Base-by-base conservation (phyloP, 2,329 filamentous ascomycete species). In the Xylariaceae sp. region DNA sequence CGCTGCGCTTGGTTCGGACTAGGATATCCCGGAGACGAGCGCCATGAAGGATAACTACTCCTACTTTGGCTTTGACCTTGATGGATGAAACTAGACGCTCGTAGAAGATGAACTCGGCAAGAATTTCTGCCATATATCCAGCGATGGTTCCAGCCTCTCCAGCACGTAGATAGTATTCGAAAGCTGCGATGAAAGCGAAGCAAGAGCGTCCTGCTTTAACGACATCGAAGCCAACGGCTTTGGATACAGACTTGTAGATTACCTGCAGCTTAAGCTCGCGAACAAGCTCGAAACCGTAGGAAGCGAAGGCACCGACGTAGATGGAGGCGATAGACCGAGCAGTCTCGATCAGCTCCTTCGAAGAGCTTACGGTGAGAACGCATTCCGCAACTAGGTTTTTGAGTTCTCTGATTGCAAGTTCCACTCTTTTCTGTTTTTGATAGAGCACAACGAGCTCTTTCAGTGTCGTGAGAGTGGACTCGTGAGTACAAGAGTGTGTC, bases 171-270 rank as follows among this genome's bases (percentile, higher is more conserved):
- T 55, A 36, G 22, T 48, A 55, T 22, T 55, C 53, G 39, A 55
- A 50, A 17, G 50, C 38, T 1, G 53, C 50, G 27, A 55, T 50
- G 44, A 53, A 55, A 11, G 50, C 53, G 32, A 55, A 55, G 42
- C 41, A 48, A 4, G 44, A 45, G 6, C 53, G 47, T 2, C 53
- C 53, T 3, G 42, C 39, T 36, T 50, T 47, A 3, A 45, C 43
- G 30, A 55, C 50, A 11, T 55, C 40, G 18, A 53, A 55, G 9
- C 32, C 22, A 10, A 39, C 44, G 0, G 33, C 30, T 19, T 55
- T 50, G 0, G 52, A 49, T 12, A 18, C 14, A 5, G 30, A 35
- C 44, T 53, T 53, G 50, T 55, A 55, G 11, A 55, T 55, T 9
- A 53, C 44, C 12, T 55, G 53, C 15, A 39, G 33, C 39, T 55